Evolutionary conservation across 345 rosid species (phyloP).

Genomic region (Euclidium syriacum): DNA sequence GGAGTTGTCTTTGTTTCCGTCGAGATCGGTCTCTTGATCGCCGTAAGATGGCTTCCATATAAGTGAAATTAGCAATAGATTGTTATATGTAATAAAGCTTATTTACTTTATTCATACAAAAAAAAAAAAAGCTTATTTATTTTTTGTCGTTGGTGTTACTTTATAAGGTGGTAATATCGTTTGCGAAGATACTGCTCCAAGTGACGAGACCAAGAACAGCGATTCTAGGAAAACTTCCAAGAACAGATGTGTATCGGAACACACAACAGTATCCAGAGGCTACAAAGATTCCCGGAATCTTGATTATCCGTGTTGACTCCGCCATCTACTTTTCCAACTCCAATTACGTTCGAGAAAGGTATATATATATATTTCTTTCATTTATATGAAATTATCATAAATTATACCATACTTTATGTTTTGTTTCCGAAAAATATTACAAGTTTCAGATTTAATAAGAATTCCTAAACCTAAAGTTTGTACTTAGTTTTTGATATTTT

Average conservation of each 20-base stretch:
- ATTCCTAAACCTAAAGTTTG: no score
- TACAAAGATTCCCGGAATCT: conserved; percentile 50
- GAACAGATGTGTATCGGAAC: conserved; percentile 65
- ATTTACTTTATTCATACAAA: no score
- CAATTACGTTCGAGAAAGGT: conserved; percentile 79
- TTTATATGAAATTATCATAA: no score
- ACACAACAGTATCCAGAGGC: conserved; percentile 69
- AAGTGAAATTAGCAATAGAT: not conserved
- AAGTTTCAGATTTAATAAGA: no score
- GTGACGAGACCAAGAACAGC: conserved; percentile 79
- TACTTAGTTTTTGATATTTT: no score
- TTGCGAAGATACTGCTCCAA: conserved; percentile 77
- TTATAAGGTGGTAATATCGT: conserved; percentile 60
- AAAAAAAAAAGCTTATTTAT: not conserved
- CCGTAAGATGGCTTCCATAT: conserved; percentile 40
- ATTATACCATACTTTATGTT: no score
- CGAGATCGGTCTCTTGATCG: conserved; percentile 63
- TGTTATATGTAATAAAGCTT: not conserved
- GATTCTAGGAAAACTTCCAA: conserved; percentile 61
- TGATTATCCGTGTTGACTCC: conserved; percentile 81
- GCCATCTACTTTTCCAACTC: conserved; percentile 89
- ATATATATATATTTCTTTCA: not conserved
- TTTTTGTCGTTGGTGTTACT: not conserved
- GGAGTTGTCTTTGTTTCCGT: conserved; percentile 63
- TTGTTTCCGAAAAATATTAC: no score